Evolutionary conservation across 1,139 yeast genomes (phyloP).

Genomic region (Yamadazyma conglobata): DNA sequence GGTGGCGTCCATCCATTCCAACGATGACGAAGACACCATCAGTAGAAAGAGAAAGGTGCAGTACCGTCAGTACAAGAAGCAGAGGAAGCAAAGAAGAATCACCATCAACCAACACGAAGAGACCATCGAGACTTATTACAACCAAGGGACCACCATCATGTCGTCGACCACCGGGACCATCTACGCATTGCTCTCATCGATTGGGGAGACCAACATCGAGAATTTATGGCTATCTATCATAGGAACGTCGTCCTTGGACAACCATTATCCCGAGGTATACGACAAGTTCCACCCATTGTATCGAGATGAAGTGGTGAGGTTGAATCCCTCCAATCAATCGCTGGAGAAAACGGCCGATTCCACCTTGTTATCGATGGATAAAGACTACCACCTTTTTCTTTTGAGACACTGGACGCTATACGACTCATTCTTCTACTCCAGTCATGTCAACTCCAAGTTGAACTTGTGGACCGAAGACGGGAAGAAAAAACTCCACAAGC

Average conservation of each 20-base stretch:
- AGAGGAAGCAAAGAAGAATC: slow-evolving; percentile 28
- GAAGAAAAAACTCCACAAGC: slow-evolving; percentile 74
- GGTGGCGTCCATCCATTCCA: slow-evolving; percentile 23
- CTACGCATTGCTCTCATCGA: slow-evolving; percentile 72
- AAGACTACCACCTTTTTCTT: slow-evolving; percentile 82
- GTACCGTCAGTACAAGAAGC: slow-evolving; percentile 23
- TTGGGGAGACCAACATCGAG: slow-evolving; percentile 59
- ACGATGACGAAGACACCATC: slow-evolving; percentile 33
- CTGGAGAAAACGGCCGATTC: slow-evolving; percentile 59
- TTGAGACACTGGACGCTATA: slow-evolving; percentile 92
- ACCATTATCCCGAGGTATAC: slow-evolving; percentile 73
- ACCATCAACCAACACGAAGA: slow-evolving; percentile 53
- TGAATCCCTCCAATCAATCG: slow-evolving; percentile 35
- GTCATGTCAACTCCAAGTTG: slow-evolving; percentile 83
- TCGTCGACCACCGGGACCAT: slow-evolving; percentile 77
- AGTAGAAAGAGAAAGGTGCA: slow-evolving; percentile 31
- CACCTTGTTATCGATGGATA: slow-evolving; percentile 61
- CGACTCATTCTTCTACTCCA: slow-evolving; percentile 85
- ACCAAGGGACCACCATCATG: slow-evolving; percentile 75
- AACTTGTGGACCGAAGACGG: slow-evolving; percentile 93
- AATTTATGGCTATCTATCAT: slow-evolving; percentile 83
- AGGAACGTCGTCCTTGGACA: slow-evolving; percentile 82
- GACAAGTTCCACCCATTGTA: slow-evolving; percentile 68
- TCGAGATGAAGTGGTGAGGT: slow-evolving; percentile 78
- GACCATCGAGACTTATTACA: slow-evolving; percentile 65